A percentile compares a stretch with the other conserved stretches of the same genome.
These are phyloP conservation scores for Petunia secreta DNA, from an alignment of 257 asterid genomes.

Conservation along the genomic window DNA sequence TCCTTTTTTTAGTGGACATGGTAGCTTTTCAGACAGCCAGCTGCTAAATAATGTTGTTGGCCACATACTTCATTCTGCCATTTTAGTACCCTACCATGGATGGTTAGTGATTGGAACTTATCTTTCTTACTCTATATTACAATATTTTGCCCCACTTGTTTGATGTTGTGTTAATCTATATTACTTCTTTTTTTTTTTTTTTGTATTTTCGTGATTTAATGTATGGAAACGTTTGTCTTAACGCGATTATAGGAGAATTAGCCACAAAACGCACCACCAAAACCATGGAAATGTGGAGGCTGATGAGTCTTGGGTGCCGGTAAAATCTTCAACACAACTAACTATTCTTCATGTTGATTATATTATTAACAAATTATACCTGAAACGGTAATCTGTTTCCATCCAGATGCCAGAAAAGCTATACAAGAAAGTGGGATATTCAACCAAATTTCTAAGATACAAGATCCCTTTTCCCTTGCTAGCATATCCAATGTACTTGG, in stretches of 20 bases:
- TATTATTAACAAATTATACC: not conserved
- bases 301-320: slow-evolving; percentile 58
- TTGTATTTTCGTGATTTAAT: not conserved
- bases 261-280: no score
- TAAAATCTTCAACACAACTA: slow-evolving; percentile 25
- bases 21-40: slow-evolving; percentile 59
- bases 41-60: slow-evolving; percentile 58
- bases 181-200: not conserved
- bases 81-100: slow-evolving; percentile 67
- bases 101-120: slow-evolving; percentile 43
- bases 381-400: not conserved
- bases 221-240: not conserved
- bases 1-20: slow-evolving; percentile 61
- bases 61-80: slow-evolving; percentile 62
- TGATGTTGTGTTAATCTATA: no score
- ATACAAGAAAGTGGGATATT: slow-evolving; percentile 19
- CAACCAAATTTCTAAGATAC: slow-evolving; percentile 43
- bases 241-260: slow-evolving; percentile 51
- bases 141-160: no score
- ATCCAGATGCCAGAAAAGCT: slow-evolving; percentile 31
- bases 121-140: not conserved
- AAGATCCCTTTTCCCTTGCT: slow-evolving; percentile 75
- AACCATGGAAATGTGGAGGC: no score
- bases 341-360: not conserved
- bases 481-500: slow-evolving; percentile 75